Base-by-base conservation (phyloP, 768 basidiomycete genomes). In the Hypholoma sublateritium region DNA sequence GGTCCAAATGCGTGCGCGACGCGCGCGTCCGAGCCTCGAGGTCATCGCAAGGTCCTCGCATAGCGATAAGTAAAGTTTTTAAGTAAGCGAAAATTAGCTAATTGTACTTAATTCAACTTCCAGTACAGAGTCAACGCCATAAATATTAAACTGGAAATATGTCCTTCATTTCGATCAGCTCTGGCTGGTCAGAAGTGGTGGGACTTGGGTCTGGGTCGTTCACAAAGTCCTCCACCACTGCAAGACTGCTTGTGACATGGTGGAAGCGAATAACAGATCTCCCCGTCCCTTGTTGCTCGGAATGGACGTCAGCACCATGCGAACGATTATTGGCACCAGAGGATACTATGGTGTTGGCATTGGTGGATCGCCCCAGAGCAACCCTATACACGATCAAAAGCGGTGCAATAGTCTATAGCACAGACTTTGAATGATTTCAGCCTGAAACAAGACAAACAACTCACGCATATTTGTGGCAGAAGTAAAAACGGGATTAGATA, bases 401-500 rank as follows among this genome's bases (percentile, higher is more conserved):
- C 11, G 47, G 47, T 22, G 47, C 19, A n/a, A 49, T 56, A 9
- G 14, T 32, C 16, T 56, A 21, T 22, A 39, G 17, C 21, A 21
- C 17, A 16, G 9, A 22, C 12, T 17, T 19, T 36, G 16, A 14
- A 9, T 12, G 32, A 6, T 36, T 19, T 21, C 4, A 9, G 21
- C 13, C 17, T 14, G 8, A 39, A 19, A 9, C 17, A 41, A 52
- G 22, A 19, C 7, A 32, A 32, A 28, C 5, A 17, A 57, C 56
- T 42, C 16, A 57, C 56, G 12, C 56, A 57, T 21, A 57, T 46
- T 12, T 57, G 56, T 1, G 56, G 56, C 34, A 57, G 44, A n/a
- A 57, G 50, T 35, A 57, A 32, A 32, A 57, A 57, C 1, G 56
- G 56, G 5, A 57, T 57, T 32, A 57, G 24, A 37, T 57, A 57